These are phyloP conservation scores for Grifola frondosa DNA, from an alignment of 1,284 basidiomycete species.

Conservation along the genomic window DNA sequence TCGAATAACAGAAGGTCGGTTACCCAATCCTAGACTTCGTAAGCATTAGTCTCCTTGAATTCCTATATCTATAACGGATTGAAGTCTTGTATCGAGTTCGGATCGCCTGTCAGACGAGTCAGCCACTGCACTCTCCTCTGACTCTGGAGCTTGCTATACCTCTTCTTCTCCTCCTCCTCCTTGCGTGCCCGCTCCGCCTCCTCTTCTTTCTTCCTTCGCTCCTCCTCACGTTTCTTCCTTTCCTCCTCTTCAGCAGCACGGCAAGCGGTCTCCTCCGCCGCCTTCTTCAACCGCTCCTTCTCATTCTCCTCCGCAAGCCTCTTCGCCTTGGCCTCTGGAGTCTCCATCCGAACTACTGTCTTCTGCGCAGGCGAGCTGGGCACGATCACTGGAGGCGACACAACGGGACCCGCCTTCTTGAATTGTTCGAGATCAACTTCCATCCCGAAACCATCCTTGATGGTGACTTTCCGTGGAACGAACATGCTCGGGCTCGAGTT, in stretches of 20 bases:
- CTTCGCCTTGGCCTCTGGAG: slow-evolving; percentile 45
- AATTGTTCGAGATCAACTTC: slow-evolving; percentile 56
- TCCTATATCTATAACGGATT: slow-evolving; percentile 81
- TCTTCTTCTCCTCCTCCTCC: slow-evolving; percentile 32
- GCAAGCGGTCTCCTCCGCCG: slow-evolving; percentile 32
- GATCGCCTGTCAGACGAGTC: no score
- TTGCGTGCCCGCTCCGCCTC: slow-evolving; percentile 30
- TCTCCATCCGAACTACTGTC: slow-evolving; percentile 39
- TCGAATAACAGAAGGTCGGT: slow-evolving; percentile 94
- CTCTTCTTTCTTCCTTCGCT: slow-evolving; percentile 19
- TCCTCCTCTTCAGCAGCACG: no score
- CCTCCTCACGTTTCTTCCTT: slow-evolving; percentile 26
- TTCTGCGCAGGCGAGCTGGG: slow-evolving; percentile 39
- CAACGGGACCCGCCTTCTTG: slow-evolving; percentile 39
- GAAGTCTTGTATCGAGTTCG: slow-evolving; percentile 67
- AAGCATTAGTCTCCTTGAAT: slow-evolving; percentile 83
- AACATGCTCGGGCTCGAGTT: slow-evolving; percentile 65
- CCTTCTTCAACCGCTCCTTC: slow-evolving; percentile 39
- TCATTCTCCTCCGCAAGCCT: slow-evolving; percentile 49
- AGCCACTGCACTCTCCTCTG: no score
- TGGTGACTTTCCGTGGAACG: slow-evolving; percentile 55
- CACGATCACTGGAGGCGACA: slow-evolving; percentile 38
- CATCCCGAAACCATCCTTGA: slow-evolving; percentile 55
- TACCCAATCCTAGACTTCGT: slow-evolving; percentile 81
- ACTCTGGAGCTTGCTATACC: no score